Percentiles rank a stretch among this genome's conserved stretches.
Conservation (phyloP, 345 rosid genomes). For the Populus davidiana region DNA sequence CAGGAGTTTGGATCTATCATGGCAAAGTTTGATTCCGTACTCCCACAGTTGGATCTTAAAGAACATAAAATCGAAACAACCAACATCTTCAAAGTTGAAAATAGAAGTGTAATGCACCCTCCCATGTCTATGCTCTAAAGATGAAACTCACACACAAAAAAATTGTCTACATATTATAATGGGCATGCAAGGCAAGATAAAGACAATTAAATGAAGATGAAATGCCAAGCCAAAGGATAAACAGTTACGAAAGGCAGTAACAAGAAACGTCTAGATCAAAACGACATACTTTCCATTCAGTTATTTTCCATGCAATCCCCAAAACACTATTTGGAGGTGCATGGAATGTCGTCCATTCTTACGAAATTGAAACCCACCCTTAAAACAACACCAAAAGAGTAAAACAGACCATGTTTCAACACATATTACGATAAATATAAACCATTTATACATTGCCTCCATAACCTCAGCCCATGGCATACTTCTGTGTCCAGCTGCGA, state of each 20-base stretch:
- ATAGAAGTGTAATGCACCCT: not conserved
- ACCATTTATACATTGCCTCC: not conserved
- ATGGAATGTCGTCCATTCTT: not conserved
- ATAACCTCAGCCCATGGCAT: slow-evolving; percentile 40
- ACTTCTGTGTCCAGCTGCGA: slow-evolving; percentile 48
- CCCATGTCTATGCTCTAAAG: not conserved
- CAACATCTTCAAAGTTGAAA: not conserved
- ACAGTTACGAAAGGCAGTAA: not conserved
- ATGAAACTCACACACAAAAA: not conserved
- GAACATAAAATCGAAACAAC: not conserved
- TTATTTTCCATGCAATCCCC: not conserved
- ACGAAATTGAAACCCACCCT: not conserved
- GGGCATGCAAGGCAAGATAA: not conserved
- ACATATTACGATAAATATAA: not conserved
- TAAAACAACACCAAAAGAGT: not conserved
- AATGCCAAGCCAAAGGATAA: not conserved
- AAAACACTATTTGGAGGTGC: not conserved
- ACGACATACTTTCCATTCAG: not conserved
- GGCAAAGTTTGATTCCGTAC: not conserved
- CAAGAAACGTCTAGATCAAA: slow-evolving; percentile 6
- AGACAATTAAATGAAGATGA: not conserved
- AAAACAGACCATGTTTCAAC: not conserved
- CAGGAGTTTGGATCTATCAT: not conserved
- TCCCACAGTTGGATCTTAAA: not conserved
- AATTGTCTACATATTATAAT: not conserved